Percentiles rank a stretch among this genome's conserved stretches.
Conservation (phyloP, 2,329 filamentous ascomycete genomes). For the Penicillium polonicum region DNA sequence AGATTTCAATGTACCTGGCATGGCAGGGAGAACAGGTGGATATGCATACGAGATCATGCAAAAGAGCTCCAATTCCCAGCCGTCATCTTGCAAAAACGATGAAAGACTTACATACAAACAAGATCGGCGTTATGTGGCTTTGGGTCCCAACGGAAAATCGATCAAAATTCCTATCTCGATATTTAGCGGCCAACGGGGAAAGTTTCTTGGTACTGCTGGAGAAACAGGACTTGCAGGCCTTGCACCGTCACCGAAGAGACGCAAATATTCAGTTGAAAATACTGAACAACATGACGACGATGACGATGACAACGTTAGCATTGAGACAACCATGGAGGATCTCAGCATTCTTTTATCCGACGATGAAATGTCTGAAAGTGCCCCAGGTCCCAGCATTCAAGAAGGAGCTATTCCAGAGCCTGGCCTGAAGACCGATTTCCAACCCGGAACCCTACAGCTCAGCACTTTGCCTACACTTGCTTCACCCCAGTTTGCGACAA, state of each 20-base stretch:
- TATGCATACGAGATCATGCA: neutral
- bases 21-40: too few species aligned
- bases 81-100: neutral
- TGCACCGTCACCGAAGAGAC: neutral
- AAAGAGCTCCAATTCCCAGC: neutral
- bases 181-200: conserved; percentile 47
- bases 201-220: conserved; percentile 23
- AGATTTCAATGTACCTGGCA: neutral
- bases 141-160: conserved; percentile 36
- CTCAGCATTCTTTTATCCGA: conserved; percentile 42
- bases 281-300: conserved; percentile 23
- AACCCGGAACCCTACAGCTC: conserved; percentile 65
- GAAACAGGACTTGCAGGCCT: conserved; percentile 12
- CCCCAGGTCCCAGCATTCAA: neutral
- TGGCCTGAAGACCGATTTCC: conserved; percentile 57
- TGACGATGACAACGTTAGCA: conserved; percentile 43
- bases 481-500: conserved; percentile 64
- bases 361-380: conserved; percentile 8
- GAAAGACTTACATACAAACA: conserved; percentile 33
- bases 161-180: conserved; percentile 56
- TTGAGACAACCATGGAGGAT: conserved; percentile 53
- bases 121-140: conserved; percentile 39
- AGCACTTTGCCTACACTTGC: conserved; percentile 63
- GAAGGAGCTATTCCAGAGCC: neutral
- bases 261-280: neutral